Base-by-base conservation (phyloP, 2,329 filamentous ascomycete genomes). In the Pyrenophora seminiperda region DNA sequence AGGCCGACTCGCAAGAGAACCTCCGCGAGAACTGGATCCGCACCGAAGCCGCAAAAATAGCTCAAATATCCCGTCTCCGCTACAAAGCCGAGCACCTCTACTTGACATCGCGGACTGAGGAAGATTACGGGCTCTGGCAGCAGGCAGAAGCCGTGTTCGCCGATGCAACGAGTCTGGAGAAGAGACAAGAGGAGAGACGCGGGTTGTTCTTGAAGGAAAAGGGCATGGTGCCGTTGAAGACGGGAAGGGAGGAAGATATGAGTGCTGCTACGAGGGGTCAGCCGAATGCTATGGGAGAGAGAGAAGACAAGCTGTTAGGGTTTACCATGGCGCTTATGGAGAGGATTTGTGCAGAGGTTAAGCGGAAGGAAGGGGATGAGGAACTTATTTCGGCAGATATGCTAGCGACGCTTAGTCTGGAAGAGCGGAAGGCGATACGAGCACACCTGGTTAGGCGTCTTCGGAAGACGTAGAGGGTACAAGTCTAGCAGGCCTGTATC, bases 291-390 rank as follows among this genome's bases (percentile, higher is more conserved):
- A 34, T 10, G 24, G 17, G 7, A 0, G 22, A 22, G 14, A 39
- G 38, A 9, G 24, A 45, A 27, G 51, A 50, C 5, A 41, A 42
- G 15, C 7, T 63, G 38, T 27, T 63, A 1, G 57, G 62, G 1
- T 54, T 38, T 9, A 20, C 47, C 24, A 60, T 63, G 62, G 62
- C 61, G 45, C 15, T 59, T 19, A 58, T 63, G 58, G 63, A 66
- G 52, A 42, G 55, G 2, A 14, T 55, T 15, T 54, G 53, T 29
- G 56, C 47, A 3, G 59, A 63, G 42, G 47, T 49, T 5, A 37
- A 41, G 45, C 29, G 31, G 4, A 22, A 40, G 17, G 36, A 40
- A 3, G 40, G n/a, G 17, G 41, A 31, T 2, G 50, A 42, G 3
- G 43, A 18, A 5, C 36, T 30, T 22, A 55, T 55, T 4, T 34